Conservation (phyloP, 2,329 filamentous ascomycete genomes). For the Corniculantispora saksenae region DNA sequence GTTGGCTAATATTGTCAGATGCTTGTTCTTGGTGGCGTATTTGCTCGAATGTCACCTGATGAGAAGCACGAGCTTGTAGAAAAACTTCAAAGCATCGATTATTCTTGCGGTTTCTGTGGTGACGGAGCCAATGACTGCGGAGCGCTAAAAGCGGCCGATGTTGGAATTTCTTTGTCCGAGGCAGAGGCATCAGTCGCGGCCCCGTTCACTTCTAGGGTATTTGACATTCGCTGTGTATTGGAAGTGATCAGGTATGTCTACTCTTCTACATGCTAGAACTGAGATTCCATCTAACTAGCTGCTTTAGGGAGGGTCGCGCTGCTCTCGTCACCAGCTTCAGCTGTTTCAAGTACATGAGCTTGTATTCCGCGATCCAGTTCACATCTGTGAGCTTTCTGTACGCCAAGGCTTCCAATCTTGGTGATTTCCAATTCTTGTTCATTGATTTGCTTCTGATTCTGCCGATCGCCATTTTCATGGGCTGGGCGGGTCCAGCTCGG, state of each 20-base stretch:
- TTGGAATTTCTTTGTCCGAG: conserved; percentile 94
- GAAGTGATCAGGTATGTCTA: conserved; percentile 75
- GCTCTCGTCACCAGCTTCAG: conserved; percentile 98
- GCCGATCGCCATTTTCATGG: conserved; percentile 98
- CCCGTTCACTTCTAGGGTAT: conserved; percentile 91
- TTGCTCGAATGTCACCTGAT: conserved; percentile 97
- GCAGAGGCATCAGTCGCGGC: conserved; percentile 98
- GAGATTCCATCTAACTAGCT: conserved; percentile 25
- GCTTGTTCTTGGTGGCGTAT: conserved; percentile 89
- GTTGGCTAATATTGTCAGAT: conserved; percentile 54
- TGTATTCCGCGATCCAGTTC: conserved; percentile 99
- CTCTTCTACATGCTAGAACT: background rate
- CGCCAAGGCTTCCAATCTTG: conserved; percentile 87
- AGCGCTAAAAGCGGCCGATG: conserved; percentile 93
- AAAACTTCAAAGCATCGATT: conserved; percentile 94
- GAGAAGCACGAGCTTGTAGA: conserved; percentile 98
- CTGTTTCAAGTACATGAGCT: conserved; percentile 99
- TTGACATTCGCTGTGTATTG: conserved; percentile 94
- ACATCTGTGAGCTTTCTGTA: conserved; percentile 96
- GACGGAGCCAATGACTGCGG: conserved; percentile 98
- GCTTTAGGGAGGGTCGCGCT: conserved; percentile 77
- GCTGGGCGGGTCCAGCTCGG: conserved; percentile 86
- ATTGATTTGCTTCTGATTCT: conserved; percentile 92
- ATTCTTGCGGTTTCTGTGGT: conserved; percentile 93
- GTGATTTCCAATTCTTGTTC: conserved; percentile 96